Conservation (phyloP, 2,329 filamentous ascomycete genomes). For the Periconia sp. region DNA sequence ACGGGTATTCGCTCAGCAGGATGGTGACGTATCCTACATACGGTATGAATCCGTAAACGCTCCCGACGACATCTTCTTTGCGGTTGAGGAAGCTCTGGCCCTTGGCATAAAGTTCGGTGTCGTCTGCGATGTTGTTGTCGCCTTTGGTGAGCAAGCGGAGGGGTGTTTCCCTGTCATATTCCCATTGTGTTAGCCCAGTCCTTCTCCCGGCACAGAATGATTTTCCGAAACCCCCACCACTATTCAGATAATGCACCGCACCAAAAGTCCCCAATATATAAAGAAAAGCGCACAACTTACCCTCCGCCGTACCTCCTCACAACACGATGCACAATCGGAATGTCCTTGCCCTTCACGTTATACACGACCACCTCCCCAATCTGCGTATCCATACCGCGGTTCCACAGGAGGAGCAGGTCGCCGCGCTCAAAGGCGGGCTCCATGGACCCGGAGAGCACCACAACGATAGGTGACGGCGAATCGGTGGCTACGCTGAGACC, state of each 20-base stretch:
- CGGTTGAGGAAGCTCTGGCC: constrained; percentile 86
- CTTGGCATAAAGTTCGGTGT: constrained; percentile 84
- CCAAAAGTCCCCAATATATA: background rate
- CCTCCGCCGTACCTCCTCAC: constrained; percentile 69
- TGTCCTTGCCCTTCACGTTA: constrained; percentile 90
- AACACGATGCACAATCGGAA: constrained; percentile 94
- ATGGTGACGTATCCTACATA: constrained; percentile 98
- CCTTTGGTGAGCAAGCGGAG: constrained; percentile 87
- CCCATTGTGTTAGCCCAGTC: background rate
- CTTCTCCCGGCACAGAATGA: background rate
- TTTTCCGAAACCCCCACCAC: background rate
- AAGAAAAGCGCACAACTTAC: constrained; percentile 42
- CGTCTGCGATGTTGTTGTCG: constrained; percentile 93
- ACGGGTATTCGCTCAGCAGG: constrained; percentile 90
- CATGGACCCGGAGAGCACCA: constrained; percentile 83
- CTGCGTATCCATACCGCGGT: constrained; percentile 64
- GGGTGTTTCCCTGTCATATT: constrained; percentile 45
- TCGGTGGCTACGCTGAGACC: constrained; percentile 78
- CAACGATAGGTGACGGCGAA: constrained; percentile 68
- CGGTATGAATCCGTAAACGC: constrained; percentile 86
- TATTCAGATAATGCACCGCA: background rate
- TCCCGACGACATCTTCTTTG: constrained; percentile 84
- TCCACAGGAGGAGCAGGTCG: constrained; percentile 77
- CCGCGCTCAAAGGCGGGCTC: constrained; percentile 80
- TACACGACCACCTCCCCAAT: constrained; percentile 76